Evolutionary conservation across 306 rosid species (phyloP), one percentile per base, ranked within the genome.

Genomic region (Ormosia emarginata): DNA sequence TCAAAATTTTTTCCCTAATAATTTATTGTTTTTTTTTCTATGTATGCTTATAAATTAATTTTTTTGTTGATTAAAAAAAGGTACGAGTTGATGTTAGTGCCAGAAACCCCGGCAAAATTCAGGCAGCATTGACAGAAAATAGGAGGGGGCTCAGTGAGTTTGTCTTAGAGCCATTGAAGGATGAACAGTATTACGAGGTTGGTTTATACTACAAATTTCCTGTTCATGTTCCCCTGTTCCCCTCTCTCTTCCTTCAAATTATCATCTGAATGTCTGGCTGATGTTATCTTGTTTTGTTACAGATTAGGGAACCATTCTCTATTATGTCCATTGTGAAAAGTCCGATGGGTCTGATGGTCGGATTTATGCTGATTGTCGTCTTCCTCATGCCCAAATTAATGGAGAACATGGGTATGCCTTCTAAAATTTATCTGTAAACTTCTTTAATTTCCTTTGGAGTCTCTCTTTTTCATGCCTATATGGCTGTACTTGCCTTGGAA

Each of bases 61-160:
- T 1, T 58, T 70, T 30, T 50, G 39, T 65, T 79, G 29, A n/a
- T 77, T 36, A n/a, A 8, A 58, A 62, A 67, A 71, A 96, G 99
- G 97, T 96, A 77, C 93, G 99, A 67, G 98, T 96, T 84, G 99
- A 96, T 89, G 98, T 96, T 77, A 96, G 99, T 82, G 98, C 99
- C 70, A 87, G 98, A 90, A 83, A 91, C 83, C 98, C 97, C 2
- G 99, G 99, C 37, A 96, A 96, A 85, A 90, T 96, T 87, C 99
- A 93, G 90, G 98, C 97, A 33, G 94, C 99, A 15, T 77, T 92
- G 87, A 96, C 98, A 29, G 99, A 96, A 89, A 96, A 74, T 79
- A 90, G 98, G 89, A 91, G 92, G 85, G 92, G 88, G 67, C 88
- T 96, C 17, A 82, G 76, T 76, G 97, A 92, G 77, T 92, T 96